Evolutionary conservation across 306 rosid genomes (phyloP).

Genomic region (Sicyos edulis): DNA sequence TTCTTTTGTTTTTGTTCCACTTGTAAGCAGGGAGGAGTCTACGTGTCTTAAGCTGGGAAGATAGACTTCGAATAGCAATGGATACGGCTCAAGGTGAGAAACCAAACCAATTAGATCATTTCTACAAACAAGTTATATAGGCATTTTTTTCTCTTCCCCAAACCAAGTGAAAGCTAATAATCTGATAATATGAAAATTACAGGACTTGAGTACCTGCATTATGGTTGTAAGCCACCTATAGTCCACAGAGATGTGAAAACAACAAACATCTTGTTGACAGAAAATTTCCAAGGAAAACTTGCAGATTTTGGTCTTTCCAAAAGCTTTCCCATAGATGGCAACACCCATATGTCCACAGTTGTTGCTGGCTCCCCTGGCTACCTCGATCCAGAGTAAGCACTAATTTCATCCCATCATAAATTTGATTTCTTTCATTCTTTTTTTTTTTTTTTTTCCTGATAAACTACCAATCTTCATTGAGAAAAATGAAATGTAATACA

Average conservation of each 20-base stretch:
- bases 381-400: constrained; percentile 33
- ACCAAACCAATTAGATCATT: background rate
- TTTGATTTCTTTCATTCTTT: background rate
- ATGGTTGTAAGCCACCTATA: constrained; percentile 43
- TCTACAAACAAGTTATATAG: background rate
- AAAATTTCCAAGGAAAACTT: constrained; percentile 29
- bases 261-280: constrained; percentile 31
- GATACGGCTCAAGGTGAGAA: constrained; percentile 38
- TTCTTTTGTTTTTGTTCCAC: background rate
- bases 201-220: constrained; percentile 55
- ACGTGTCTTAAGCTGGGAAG: constrained; percentile 31
- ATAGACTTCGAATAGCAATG: constrained; percentile 32
- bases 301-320: constrained; percentile 39
- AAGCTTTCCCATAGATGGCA: constrained; percentile 17
- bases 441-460: background rate
- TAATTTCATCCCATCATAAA: background rate
- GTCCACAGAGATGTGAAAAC: constrained; percentile 37
- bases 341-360: constrained; percentile 26
- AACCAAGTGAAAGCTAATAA: background rate
- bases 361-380: constrained; percentile 33
- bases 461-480: background rate
- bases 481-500: background rate
- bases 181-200: constrained; percentile 6
- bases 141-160: background rate
- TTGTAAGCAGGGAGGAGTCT: constrained; percentile 8